phyloP scores from a whole-genome alignment of 75 land plant species.

The Pinus taeda region DNA sequence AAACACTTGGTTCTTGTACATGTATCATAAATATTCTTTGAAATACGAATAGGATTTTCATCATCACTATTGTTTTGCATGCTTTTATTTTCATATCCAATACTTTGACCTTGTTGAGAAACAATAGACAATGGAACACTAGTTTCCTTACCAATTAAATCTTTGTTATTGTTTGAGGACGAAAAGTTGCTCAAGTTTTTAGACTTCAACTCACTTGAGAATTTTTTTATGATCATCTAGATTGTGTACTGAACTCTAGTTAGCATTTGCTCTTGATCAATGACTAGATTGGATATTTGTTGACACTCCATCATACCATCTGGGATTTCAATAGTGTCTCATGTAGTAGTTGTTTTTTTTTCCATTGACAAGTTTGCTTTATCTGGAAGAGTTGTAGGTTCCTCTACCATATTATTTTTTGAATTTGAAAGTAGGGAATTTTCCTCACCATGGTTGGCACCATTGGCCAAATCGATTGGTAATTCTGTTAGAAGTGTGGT shows the following conservation, averaged over 20 bases:
- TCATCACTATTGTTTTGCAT: not conserved
- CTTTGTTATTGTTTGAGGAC: not conserved
- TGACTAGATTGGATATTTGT: not conserved
- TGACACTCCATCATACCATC: not conserved
- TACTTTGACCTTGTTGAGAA: not conserved
- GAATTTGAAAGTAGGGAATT: constrained; percentile 3
- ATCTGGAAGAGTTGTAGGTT: not conserved
- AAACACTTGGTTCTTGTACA: not conserved
- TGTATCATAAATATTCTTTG: not conserved
- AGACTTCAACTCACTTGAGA: not conserved
- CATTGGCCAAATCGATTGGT: not conserved
- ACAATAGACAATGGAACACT: not conserved
- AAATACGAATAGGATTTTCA: not conserved
- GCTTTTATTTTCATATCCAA: not conserved
- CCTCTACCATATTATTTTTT: not conserved
- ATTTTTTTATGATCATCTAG: not conserved
- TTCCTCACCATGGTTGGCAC: not conserved
- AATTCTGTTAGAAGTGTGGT: not conserved
- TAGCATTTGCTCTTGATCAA: not conserved
- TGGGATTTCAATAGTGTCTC: not conserved
- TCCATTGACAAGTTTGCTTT: not conserved
- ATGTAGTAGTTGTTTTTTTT: not conserved
- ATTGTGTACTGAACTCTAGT: constrained; percentile 1
- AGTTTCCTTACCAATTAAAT: not conserved
- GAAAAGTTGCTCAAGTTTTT: not conserved